These are phyloP conservation scores for Forsythia viridissima DNA, from an alignment of 257 asterid genomes.

Conservation along the genomic window DNA sequence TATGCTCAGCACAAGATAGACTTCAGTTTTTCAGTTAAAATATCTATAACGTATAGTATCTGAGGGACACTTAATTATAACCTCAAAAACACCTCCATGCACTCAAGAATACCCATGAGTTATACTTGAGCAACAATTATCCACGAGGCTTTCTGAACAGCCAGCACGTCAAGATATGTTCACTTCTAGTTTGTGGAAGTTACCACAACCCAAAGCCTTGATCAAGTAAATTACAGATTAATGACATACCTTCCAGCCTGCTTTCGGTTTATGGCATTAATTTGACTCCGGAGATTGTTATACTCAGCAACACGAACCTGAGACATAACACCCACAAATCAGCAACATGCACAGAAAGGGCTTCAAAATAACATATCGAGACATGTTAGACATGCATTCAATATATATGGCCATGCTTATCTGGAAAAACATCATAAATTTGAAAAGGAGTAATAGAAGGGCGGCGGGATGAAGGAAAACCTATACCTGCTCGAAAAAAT, in stretches of 20 bases:
- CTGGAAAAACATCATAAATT: not conserved
- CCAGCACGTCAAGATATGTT: constrained; percentile 7
- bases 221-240: constrained; percentile 5
- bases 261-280: constrained; percentile 76
- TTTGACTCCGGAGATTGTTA: constrained; percentile 81
- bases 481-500: not conserved
- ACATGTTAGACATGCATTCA: not conserved
- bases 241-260: constrained; percentile 75
- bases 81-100: constrained; percentile 6
- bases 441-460: not conserved
- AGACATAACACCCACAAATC: constrained; percentile 29
- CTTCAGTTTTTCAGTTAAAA: not conserved
- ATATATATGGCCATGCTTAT: not conserved
- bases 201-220: not conserved
- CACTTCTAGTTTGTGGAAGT: not conserved
- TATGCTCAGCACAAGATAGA: not conserved
- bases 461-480: not conserved
- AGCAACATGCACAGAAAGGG: constrained; percentile 8
- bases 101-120: constrained; percentile 1
- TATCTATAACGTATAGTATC: not conserved
- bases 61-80: not conserved
- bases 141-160: not conserved
- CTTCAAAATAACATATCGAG: not conserved
- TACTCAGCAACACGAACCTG: constrained; percentile 93
- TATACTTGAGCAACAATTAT: constrained; percentile 5